These are phyloP conservation scores for Peniophora sp. DNA, from an alignment of 1,284 basidiomycete genomes.

Conservation along the genomic window DNA sequence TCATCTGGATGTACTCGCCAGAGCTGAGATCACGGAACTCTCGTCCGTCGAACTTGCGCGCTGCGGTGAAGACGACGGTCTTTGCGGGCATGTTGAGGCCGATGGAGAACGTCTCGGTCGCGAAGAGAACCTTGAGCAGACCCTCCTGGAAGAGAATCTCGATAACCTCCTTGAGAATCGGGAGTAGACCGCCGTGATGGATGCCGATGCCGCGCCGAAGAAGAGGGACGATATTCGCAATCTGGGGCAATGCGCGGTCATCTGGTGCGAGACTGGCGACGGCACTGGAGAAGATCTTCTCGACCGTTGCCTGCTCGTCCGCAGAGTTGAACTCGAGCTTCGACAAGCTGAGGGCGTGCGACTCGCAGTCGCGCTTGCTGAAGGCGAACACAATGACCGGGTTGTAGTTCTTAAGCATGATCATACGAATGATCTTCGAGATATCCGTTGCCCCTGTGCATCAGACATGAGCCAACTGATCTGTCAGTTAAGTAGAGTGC, in stretches of 20 bases:
- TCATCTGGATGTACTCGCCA: slow-evolving; percentile 99
- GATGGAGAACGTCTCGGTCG: slow-evolving; percentile 99
- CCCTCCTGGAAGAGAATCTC: slow-evolving; percentile 99
- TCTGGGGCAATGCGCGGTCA: slow-evolving; percentile 90
- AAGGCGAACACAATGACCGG: slow-evolving; percentile 99
- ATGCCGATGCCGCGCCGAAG: slow-evolving; percentile 96
- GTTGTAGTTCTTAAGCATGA: slow-evolving; percentile 97
- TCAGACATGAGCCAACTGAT: slow-evolving; percentile 6
- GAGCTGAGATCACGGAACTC: slow-evolving; percentile 89
- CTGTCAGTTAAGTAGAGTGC: background rate
- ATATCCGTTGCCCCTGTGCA: slow-evolving; percentile 82
- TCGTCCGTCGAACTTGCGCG: slow-evolving; percentile 93
- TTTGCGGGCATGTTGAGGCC: slow-evolving; percentile 99
- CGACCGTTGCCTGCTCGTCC: slow-evolving; percentile 87
- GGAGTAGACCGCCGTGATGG: slow-evolving; percentile 96
- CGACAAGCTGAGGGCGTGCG: slow-evolving; percentile 83
- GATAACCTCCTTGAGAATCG: slow-evolving; percentile 98
- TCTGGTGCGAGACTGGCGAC: slow-evolving; percentile 85
- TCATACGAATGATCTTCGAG: slow-evolving; percentile 98
- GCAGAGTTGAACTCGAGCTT: slow-evolving; percentile 96
- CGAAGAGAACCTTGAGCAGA: slow-evolving; percentile 97
- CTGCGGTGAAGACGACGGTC: slow-evolving; percentile 96
- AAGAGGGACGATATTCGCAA: slow-evolving; percentile 87
- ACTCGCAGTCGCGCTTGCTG: slow-evolving; percentile 97
- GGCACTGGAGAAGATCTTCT: slow-evolving; percentile 91